Evolutionary conservation across 176 grass and related monocot genomes (phyloP).

Genomic region (Triticum urartu): DNA sequence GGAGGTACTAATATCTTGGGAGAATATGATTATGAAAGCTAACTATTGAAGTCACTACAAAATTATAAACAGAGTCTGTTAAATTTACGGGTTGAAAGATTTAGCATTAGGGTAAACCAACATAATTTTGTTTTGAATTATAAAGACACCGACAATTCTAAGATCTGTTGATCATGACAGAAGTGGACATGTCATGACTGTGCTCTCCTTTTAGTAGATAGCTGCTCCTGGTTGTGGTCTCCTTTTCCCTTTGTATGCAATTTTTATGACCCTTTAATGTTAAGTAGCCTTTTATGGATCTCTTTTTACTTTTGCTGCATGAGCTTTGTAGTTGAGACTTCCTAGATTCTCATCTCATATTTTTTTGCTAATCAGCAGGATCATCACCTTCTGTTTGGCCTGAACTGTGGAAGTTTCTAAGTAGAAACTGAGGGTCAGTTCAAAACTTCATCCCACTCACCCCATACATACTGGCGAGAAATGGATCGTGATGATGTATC

Average conservation of each 20-base stretch:
- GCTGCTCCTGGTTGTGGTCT: not conserved
- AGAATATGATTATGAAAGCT: not conserved
- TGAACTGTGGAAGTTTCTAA: constrained; percentile 22
- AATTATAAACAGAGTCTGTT: not conserved
- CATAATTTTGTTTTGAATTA: not conserved
- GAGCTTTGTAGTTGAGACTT: constrained; percentile 10
- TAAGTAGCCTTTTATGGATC: not conserved
- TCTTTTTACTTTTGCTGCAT: constrained; percentile 10
- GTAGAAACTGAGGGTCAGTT: constrained; percentile 47
- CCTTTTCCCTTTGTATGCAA: constrained; percentile 10
- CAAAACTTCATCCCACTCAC: constrained; percentile 35
- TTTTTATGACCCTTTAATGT: constrained; percentile 6
- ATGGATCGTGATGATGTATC: constrained; percentile 87
- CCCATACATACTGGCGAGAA: constrained; percentile 46
- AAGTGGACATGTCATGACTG: not conserved
- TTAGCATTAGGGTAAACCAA: not conserved
- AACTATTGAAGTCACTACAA: not conserved
- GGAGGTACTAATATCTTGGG: not conserved
- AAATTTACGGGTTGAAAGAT: not conserved
- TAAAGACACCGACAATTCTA: not conserved
- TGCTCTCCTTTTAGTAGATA: constrained; percentile 1
- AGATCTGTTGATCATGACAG: not conserved
- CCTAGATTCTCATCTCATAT: constrained; percentile 36
- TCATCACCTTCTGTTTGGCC: constrained; percentile 14
- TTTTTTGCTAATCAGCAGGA: constrained; percentile 32